These are phyloP conservation scores for Fraxinus cuspidata DNA, from an alignment of 257 asterid genomes.

Conservation along the genomic window DNA sequence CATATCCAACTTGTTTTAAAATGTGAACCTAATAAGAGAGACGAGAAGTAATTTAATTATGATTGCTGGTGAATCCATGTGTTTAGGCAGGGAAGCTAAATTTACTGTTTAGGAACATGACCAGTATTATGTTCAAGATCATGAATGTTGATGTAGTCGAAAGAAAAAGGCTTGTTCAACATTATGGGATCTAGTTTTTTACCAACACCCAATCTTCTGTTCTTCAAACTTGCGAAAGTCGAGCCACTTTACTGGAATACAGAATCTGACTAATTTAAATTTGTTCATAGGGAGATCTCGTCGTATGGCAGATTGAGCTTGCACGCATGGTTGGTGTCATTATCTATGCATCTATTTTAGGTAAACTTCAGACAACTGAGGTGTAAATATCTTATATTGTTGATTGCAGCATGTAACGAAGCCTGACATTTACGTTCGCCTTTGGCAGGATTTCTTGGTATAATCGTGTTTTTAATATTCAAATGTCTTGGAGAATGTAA, in stretches of 20 bases:
- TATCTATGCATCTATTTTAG: slow-evolving; percentile 19
- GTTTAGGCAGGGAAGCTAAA: slow-evolving; percentile 11
- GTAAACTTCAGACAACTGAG: slow-evolving; percentile 6
- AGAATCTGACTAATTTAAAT: not conserved
- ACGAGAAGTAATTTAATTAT: too few species aligned
- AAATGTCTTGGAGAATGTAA: slow-evolving; percentile 24
- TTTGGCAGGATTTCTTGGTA: slow-evolving; percentile 18
- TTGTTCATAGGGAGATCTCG: slow-evolving; percentile 21
- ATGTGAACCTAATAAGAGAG: too few species aligned
- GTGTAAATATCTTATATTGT: not conserved
- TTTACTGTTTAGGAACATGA: slow-evolving; percentile 15
- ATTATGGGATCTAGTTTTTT: slow-evolving; percentile 12
- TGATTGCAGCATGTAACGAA: not conserved
- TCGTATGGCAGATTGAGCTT: slow-evolving; percentile 3
- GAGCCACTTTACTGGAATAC: not conserved
- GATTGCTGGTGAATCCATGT: too few species aligned
- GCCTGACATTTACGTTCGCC: not conserved
- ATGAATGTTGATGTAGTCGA: slow-evolving; percentile 15
- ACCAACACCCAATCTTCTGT: slow-evolving; percentile 4
- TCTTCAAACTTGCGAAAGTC: not conserved
- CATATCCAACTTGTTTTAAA: too few species aligned
- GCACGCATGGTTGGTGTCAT: not conserved
- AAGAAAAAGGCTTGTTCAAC: slow-evolving; percentile 23
- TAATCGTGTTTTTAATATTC: slow-evolving; percentile 3
- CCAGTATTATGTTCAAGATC: slow-evolving; percentile 3